Base-by-base conservation (phyloP, 1,139 yeast species). In the Blastobotrys persicus region DNA sequence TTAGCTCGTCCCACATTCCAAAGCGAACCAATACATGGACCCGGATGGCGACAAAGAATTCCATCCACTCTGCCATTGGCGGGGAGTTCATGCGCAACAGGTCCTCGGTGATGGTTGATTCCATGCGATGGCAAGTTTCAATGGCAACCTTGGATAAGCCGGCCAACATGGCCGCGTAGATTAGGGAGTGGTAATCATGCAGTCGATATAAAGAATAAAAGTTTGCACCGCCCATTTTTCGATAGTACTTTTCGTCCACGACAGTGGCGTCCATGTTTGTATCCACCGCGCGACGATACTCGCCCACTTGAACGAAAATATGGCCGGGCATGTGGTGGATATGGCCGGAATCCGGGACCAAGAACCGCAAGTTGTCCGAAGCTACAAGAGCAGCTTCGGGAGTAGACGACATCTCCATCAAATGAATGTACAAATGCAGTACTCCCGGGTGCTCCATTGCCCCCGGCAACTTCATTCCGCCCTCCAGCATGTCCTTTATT, bases 1-100 rank as follows among this genome's bases (percentile, higher is more conserved):
- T 33, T 9, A 42, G 38, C 31, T 42, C 33, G 4, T 42, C 45
- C 45, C 45, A 42, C 45, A 42, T 42, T 39, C 45, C 45, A 42
- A 42, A 42, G 9, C 45, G 11, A 20, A 42, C 18, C 19, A 31
- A 16, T 3, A 41, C 44, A 41, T 41, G 44, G 33, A 41, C 44
- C 6, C 44, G 31, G 13, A 35, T 14, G 16, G 32, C 19, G 12
- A 23, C 5, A 26, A 34, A 34, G 17, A 26, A 34, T 28, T 44
- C 46, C 23, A 44, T 13, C 46, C 46, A 44, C 28, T 44, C 28
- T 2, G 46, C 46, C 42, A 44, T 34, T 2, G 46, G 46, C 9
- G 46, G 46, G 2, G 46, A 44, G 19, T 44, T 26, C 42, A 44
- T 31, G 18, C 34, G 14, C 11, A 44, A 19, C 20, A 44, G 11